Evolutionary conservation across 805 yeast species (phyloP), one percentile per base, ranked within the genome.

Genomic region (Pichia manshurica): DNA sequence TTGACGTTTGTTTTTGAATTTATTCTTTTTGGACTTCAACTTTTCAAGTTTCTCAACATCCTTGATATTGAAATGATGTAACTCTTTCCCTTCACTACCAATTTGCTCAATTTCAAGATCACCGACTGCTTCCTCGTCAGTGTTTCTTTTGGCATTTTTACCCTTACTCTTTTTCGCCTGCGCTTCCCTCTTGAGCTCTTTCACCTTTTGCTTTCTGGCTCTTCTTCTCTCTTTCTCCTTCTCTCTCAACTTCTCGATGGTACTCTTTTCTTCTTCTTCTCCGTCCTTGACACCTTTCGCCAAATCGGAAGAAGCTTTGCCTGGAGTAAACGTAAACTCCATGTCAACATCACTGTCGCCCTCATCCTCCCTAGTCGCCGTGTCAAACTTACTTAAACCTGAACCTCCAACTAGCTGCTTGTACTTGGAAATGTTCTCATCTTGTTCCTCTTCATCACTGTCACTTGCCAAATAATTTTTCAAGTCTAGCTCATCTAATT

Each of bases 261-360:
- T 82, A 9, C 82, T 72, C 59, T 86, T 87, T 44, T 84, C 85
- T 35, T 53, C 50, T 15, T 70, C 79, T n/a, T 59, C 67, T 22
- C 59, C 72, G 34, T 60, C 65, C 8, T 17, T 33, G 20, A n/a
- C 7, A 8, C 29, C 29, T 25, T 10, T 25, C n/a, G n/a, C n/a
- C n/a, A n/a, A n/a, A n/a, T n/a, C n/a, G n/a, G 29, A 8, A 10
- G 10, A 8, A 55, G 59, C 68, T 19, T 61, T 68, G 3, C 87
- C 97, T 2, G 98, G 96, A 34, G 90, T 88, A 66, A 93, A 93
- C 0, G 97, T 89, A 57, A 93, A 87, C 64, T 93, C 98, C 88
- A 93, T 86, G 59, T 89, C 96, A 25, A 86, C 83, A 42, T 81
- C 91, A 42, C 72, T 84, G 25, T 79, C 82, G 16, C 69, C 75